Conservation (phyloP, 495 filamentous ascomycete species). For the Talaromyces ruber region DNA sequence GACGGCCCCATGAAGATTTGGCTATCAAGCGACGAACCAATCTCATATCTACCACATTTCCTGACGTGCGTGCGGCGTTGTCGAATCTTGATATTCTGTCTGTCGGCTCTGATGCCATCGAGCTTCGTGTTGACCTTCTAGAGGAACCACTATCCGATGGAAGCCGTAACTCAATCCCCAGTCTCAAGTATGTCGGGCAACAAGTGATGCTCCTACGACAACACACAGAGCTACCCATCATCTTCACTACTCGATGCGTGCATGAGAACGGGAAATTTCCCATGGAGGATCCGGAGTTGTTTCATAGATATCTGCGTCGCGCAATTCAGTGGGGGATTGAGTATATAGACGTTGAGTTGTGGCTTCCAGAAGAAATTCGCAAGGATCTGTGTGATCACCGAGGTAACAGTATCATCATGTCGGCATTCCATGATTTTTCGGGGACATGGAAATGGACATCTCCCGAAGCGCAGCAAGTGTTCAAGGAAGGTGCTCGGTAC, state of each 20-base stretch:
- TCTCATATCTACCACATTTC: slow-evolving; percentile 80
- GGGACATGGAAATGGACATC: slow-evolving; percentile 77
- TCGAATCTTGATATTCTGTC: slow-evolving; percentile 79
- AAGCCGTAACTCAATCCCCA: slow-evolving; percentile 52
- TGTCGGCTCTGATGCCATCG: slow-evolving; percentile 75
- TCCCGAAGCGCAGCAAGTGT: slow-evolving; percentile 56
- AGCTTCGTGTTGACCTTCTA: slow-evolving; percentile 73
- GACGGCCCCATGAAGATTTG: slow-evolving; percentile 62
- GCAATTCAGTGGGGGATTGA: slow-evolving; percentile 82
- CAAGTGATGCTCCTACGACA: slow-evolving; percentile 76
- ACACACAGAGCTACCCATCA: slow-evolving; percentile 76
- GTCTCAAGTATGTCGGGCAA: slow-evolving; percentile 73
- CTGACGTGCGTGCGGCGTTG: slow-evolving; percentile 73
- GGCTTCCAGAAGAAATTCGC: slow-evolving; percentile 71
- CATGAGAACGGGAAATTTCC: slow-evolving; percentile 75
- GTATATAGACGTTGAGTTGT: slow-evolving; percentile 80
- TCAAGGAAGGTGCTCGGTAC: slow-evolving; percentile 59
- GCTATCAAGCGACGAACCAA: slow-evolving; percentile 69
- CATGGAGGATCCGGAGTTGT: slow-evolving; percentile 66
- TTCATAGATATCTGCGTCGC: slow-evolving; percentile 66
- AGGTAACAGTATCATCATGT: slow-evolving; percentile 74
- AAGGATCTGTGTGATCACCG: slow-evolving; percentile 55
- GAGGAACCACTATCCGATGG: slow-evolving; percentile 59
- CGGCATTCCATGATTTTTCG: slow-evolving; percentile 79
- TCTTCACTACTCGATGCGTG: slow-evolving; percentile 75